Evolutionary conservation across 148 eudicot genomes (phyloP), one percentile per base, ranked within the genome.

Genomic region (Drosera capensis): DNA sequence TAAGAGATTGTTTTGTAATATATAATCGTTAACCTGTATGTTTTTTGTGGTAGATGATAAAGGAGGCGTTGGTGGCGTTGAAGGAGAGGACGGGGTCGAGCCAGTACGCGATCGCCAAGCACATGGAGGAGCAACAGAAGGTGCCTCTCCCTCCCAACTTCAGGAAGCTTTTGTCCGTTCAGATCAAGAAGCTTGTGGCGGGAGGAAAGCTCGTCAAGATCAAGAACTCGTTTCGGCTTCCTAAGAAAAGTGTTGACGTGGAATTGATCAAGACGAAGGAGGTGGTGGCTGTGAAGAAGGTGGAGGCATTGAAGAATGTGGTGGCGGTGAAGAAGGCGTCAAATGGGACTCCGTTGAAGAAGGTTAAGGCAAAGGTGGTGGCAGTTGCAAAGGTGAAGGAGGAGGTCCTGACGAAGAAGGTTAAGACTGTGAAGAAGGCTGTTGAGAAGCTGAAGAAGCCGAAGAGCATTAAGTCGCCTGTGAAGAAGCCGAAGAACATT

Each of bases 41-140:
- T n/a, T n/a, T n/a, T n/a, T n/a, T n/a, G n/a, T n/a, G n/a, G n/a
- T 51, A 86, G 96, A 86, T 86, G 96, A 67, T 86, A 20, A 63
- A 64, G 15, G 81, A 75, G 4, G 96, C 96, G 8, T 48, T 86
- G 29, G 30, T 52, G 5, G n/a, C 92, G 2, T 43, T 86, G 46
- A 86, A 86, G 60, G 95, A 86, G 58, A 55, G 76, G 56, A 72
- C 83, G 0, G 95, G 95, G 6, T 86, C 95, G 22, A 86, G 95
- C 49, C 78, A 64, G 40, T 49, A 70, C 34, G 92, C 95, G 8
- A 78, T 86, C n/a, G 67, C 76, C 1, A 86, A 86, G 57, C 77
- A 72, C 64, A 81, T 81, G 0, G 96, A 81, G 31, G 84, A 81
- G 28, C 65, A 81, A 5, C 93, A 86, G 45, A 81, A 81, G 52